These are phyloP conservation scores for Cordyceps tenuipes DNA, from an alignment of 2,329 filamentous ascomycete species.

Conservation along the genomic window DNA sequence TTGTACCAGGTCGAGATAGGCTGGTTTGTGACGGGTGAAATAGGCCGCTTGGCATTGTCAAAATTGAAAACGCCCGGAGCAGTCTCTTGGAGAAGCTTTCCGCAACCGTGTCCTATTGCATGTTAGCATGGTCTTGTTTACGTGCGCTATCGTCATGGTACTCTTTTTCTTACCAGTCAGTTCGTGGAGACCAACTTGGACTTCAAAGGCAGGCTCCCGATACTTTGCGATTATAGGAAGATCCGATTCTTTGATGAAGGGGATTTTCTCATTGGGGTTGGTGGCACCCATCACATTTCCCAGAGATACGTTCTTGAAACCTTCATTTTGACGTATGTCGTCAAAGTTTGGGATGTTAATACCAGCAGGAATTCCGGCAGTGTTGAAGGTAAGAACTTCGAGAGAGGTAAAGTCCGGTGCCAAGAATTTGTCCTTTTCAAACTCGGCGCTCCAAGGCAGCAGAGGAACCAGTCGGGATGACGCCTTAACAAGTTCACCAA, in stretches of 20 bases:
- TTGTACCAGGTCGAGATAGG: conserved; percentile 85
- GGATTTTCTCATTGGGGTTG: conserved; percentile 83
- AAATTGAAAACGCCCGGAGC: conserved; percentile 80
- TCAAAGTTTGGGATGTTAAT: conserved; percentile 67
- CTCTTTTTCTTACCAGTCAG: conserved; percentile 42
- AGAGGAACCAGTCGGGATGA: conserved; percentile 80
- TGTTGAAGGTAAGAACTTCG: conserved; percentile 75
- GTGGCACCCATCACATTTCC: conserved; percentile 91
- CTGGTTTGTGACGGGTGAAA: conserved; percentile 70
- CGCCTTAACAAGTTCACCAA: conserved; percentile 73
- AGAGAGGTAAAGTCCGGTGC: conserved; percentile 94
- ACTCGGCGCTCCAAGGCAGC: conserved; percentile 78
- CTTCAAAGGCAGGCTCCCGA: conserved; percentile 83
- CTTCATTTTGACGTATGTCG: conserved; percentile 70
- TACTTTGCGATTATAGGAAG: conserved; percentile 71
- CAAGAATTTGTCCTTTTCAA: conserved; percentile 94
- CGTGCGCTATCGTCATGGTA: neutral
- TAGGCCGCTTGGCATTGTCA: conserved; percentile 69
- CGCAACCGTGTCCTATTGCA: conserved; percentile 68
- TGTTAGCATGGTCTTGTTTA: too few relatives aligned
- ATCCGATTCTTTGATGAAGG: conserved; percentile 76
- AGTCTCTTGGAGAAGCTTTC: conserved; percentile 88
- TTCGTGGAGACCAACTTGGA: conserved; percentile 92
- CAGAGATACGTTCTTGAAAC: conserved; percentile 89
- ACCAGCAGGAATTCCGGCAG: conserved; percentile 58